Conservation (phyloP, 1,139 yeast species). For the Schizosaccharomyces versatilis region DNA sequence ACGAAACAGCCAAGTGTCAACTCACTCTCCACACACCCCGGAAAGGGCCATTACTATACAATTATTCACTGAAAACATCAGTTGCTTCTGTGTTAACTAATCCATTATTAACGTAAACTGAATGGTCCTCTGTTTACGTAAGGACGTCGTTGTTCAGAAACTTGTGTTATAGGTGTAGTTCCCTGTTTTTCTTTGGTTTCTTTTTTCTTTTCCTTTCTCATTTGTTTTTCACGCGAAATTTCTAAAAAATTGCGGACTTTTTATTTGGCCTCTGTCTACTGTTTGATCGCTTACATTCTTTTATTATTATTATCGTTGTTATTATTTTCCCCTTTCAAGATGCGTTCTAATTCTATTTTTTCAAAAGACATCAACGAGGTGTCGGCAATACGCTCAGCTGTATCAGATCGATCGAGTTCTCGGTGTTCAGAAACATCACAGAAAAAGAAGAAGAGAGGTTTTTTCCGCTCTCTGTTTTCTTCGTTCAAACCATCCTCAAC, state of each 20-base stretch:
- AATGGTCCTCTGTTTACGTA: too few relatives aligned
- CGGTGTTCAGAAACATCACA: not conserved
- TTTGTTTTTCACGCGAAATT: not conserved
- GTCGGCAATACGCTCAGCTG: not conserved
- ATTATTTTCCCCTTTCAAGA: not conserved
- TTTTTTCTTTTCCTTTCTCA: not conserved
- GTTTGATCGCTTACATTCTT: not conserved
- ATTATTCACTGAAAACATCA: too few relatives aligned
- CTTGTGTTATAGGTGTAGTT: not conserved
- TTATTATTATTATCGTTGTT: not conserved
- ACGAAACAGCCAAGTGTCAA: too few relatives aligned
- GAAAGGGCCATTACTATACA: too few relatives aligned
- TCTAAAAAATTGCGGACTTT: too few relatives aligned
- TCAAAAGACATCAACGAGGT: not conserved
- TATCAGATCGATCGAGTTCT: not conserved
- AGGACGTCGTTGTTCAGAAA: too few relatives aligned
- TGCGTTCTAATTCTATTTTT: constrained; percentile 2
- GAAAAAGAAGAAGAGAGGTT: not conserved
- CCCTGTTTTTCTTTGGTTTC: not conserved
- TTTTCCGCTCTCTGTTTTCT: not conserved
- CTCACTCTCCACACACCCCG: too few relatives aligned
- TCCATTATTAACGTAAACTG: too few relatives aligned
- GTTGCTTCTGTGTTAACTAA: too few relatives aligned
- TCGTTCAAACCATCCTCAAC: too few relatives aligned
- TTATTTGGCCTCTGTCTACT: not conserved